These are phyloP conservation scores for Paramecium sonneborni DNA, from an alignment of 73 alveolate genomes.

Conservation along the genomic window DNA sequence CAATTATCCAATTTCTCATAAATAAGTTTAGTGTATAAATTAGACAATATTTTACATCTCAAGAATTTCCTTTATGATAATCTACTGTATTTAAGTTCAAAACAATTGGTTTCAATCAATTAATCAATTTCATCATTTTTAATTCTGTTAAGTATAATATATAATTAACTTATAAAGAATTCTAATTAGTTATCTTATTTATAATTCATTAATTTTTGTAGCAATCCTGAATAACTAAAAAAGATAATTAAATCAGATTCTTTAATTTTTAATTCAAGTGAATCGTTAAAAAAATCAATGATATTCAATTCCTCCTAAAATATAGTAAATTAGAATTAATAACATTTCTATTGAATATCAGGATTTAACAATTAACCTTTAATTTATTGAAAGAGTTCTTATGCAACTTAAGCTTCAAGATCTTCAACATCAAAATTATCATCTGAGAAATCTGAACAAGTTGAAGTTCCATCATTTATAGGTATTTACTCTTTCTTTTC, in stretches of 20 bases:
- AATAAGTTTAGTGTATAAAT: background rate
- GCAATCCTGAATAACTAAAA: background rate
- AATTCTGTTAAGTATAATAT: background rate
- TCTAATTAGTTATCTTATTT: constrained; percentile 4
- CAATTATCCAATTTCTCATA: constrained; percentile 46
- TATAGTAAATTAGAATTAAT: background rate
- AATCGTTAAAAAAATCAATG: constrained; percentile 20
- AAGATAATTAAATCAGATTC: constrained; percentile 31
- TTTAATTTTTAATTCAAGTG: background rate
- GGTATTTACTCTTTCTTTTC: background rate
- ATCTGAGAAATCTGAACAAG: constrained; percentile 50
- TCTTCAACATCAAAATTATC: constrained; percentile 58
- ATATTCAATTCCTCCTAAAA: background rate
- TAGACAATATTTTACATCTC: background rate
- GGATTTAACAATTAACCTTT: background rate
- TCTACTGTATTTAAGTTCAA: constrained; percentile 40
- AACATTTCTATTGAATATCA: background rate
- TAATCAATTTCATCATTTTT: background rate
- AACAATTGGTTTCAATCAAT: background rate
- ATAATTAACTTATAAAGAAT: background rate
- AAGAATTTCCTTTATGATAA: constrained; percentile 22
- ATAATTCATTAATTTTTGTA: constrained; percentile 17
- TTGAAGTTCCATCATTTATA: constrained; percentile 39
- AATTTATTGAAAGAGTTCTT: background rate
- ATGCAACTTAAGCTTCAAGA: constrained; percentile 45